These are phyloP conservation scores for Phaffomyces antillensis DNA, from an alignment of 805 yeast genomes.

Conservation along the genomic window DNA sequence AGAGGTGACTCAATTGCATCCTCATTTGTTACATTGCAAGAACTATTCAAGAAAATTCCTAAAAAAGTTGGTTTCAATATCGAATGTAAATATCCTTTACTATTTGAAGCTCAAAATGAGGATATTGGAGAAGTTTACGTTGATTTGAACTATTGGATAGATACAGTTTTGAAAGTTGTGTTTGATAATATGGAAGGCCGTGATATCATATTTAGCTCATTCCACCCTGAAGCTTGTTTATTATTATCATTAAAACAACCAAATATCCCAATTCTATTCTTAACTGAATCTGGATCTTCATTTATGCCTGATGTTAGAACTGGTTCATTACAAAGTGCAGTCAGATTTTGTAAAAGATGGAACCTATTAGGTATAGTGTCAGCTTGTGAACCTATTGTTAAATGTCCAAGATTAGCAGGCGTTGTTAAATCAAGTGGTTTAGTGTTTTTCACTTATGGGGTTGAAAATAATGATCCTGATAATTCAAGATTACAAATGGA, in stretches of 20 bases:
- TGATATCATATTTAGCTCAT: conserved; percentile 84
- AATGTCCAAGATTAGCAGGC: conserved; percentile 81
- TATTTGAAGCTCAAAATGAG: conserved; percentile 85
- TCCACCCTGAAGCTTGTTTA: conserved; percentile 90
- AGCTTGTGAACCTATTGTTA: conserved; percentile 80
- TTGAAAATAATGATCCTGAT: conserved; percentile 75
- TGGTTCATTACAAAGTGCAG: conserved; percentile 80
- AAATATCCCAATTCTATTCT: conserved; percentile 79
- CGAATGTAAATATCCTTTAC: conserved; percentile 92
- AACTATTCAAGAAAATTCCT: conserved; percentile 77
- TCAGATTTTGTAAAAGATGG: conserved; percentile 87
- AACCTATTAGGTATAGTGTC: conserved; percentile 86
- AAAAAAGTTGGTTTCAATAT: conserved; percentile 84
- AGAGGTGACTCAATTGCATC: conserved; percentile 89
- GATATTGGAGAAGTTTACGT: conserved; percentile 79
- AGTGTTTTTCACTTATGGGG: conserved; percentile 91
- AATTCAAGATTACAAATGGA: conserved; percentile 79
- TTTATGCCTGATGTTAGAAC: conserved; percentile 90
- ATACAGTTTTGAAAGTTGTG: conserved; percentile 72
- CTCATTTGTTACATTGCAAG: conserved; percentile 81
- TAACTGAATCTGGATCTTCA: conserved; percentile 83
- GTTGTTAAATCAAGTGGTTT: conserved; percentile 89
- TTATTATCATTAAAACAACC: conserved; percentile 88
- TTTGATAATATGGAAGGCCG: conserved; percentile 74
- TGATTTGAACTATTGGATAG: conserved; percentile 83